phyloP scores from a whole-genome alignment of 2,329 filamentous ascomycete genomes.

The Simplicillium sp. region DNA sequence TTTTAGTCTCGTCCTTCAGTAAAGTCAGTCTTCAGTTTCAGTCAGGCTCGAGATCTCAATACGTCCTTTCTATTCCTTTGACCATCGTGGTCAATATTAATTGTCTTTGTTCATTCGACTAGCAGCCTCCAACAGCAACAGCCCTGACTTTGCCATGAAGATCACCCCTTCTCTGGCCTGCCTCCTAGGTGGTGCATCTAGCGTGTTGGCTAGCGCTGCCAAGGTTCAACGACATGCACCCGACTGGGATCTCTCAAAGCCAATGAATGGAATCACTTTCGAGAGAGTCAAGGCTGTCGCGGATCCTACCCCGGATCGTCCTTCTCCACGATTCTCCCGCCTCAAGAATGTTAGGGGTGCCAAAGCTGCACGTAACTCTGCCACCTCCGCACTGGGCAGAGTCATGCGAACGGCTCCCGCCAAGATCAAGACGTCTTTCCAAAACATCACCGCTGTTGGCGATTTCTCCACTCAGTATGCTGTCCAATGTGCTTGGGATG shows the following conservation, averaged over 20 bases:
- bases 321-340: slow-evolving; percentile 19
- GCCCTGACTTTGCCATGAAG: no score
- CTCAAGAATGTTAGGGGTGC: slow-evolving; percentile 19
- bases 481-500: slow-evolving; percentile 29
- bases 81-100: no score
- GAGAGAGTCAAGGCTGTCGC: slow-evolving; percentile 20
- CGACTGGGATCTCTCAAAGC: slow-evolving; percentile 22
- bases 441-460: slow-evolving; percentile 28
- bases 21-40: no score
- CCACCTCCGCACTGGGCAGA: slow-evolving; percentile 18
- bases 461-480: slow-evolving; percentile 31
- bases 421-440: slow-evolving; percentile 14
- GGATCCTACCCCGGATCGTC: slow-evolving; percentile 16
- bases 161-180: no score
- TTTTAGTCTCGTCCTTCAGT: no score
- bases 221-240: slow-evolving; percentile 4
- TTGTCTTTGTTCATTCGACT: no score
- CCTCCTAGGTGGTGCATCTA: no score
- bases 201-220: slow-evolving; percentile 1
- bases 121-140: no score
- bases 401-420: slow-evolving; percentile 9
- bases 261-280: slow-evolving; percentile 28
- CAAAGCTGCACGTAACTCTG: slow-evolving; percentile 13
- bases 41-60: no score
- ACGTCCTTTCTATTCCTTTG: no score